These are phyloP conservation scores for Penicillium fimorum DNA, from an alignment of 495 filamentous ascomycete genomes.

Conservation along the genomic window DNA sequence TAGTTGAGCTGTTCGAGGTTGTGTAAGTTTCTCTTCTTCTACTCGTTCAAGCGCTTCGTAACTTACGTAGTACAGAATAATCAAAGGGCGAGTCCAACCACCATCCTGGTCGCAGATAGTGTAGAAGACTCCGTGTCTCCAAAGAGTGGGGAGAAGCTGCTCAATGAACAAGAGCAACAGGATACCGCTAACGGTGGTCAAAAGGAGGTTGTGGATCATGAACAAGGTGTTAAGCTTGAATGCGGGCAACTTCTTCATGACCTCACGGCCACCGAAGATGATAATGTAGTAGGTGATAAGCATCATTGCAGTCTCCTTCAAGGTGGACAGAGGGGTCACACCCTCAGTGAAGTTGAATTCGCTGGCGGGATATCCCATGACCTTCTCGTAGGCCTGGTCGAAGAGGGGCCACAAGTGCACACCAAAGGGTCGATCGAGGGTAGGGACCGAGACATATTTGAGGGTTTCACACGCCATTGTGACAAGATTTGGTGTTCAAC, in stretches of 20 bases:
- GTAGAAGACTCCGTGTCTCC: constrained; percentile 60
- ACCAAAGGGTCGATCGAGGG: constrained; percentile 89
- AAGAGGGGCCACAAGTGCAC: constrained; percentile 93
- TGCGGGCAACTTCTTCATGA: constrained; percentile 60
- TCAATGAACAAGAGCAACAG: constrained; percentile 64
- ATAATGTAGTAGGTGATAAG: constrained; percentile 63
- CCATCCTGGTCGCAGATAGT: constrained; percentile 63
- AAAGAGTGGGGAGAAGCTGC: constrained; percentile 61
- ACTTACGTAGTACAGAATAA: constrained; percentile 68
- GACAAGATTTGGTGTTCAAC: constrained; percentile 9
- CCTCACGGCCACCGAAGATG: constrained; percentile 64
- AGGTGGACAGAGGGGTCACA: constrained; percentile 59
- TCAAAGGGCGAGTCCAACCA: constrained; percentile 65
- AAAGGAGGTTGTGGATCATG: constrained; percentile 67
- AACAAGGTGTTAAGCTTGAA: constrained; percentile 64
- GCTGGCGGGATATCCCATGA: constrained; percentile 64
- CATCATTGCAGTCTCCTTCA: constrained; percentile 54
- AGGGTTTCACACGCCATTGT: constrained; percentile 54
- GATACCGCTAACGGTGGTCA: constrained; percentile 60
- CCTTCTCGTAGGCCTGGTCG: constrained; percentile 71
- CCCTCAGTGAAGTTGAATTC: constrained; percentile 60
- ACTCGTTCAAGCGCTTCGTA: background rate
- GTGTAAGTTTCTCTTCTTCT: constrained; percentile 20
- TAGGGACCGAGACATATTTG: constrained; percentile 67
- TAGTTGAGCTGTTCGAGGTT: constrained; percentile 58